Base-by-base conservation (phyloP, 805 yeast genomes). In the Maudiozyma bulderi region DNA sequence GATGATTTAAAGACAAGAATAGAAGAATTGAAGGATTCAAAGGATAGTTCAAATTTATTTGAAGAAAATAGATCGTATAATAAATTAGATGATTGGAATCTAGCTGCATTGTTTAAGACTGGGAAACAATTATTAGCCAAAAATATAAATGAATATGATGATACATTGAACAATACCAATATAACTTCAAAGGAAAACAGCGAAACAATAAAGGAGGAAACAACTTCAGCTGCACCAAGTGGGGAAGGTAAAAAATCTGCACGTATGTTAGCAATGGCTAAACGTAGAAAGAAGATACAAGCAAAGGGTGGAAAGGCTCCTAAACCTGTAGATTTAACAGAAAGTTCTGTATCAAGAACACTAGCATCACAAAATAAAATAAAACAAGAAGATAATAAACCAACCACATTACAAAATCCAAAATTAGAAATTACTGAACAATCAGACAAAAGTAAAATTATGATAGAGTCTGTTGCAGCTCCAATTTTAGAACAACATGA, bases 251-350 rank as follows among this genome's bases (percentile, higher is more conserved):
- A 68, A 45, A 64, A 73, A 40, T 82, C 84, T 45, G 90, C 95
- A 0, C 78, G 97, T 64, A 77, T 89, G 74, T 78, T 87, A 52
- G 98, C 96, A 1, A 80, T 91, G 86, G 96, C 96, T n/a, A 84
- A 85, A 58, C 76, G 98, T 59, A 77, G 98, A 59, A 82, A 84
- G 61, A 93, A 95, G 5, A 87, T 85, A 62, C 81, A 79, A 47
- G 77, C 74, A 53, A 85, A 86, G 1, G 80, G 77, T 56, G 66
- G 75, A 8, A 69, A 71, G 8, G 66, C 74, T 6, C 65, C 65
- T 26, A 77, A 73, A 57, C 77, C 84, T 0, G 80, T 84, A 0
- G 91, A 85, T 62, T 67, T 85, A 8, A 80, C 89, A 1, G 86
- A 82, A 60, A 79, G 86, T 56, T 80, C 88, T 0, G 74, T 84